Evolutionary conservation across 345 rosid species (phyloP).

Genomic region (Corymbia maculata): DNA sequence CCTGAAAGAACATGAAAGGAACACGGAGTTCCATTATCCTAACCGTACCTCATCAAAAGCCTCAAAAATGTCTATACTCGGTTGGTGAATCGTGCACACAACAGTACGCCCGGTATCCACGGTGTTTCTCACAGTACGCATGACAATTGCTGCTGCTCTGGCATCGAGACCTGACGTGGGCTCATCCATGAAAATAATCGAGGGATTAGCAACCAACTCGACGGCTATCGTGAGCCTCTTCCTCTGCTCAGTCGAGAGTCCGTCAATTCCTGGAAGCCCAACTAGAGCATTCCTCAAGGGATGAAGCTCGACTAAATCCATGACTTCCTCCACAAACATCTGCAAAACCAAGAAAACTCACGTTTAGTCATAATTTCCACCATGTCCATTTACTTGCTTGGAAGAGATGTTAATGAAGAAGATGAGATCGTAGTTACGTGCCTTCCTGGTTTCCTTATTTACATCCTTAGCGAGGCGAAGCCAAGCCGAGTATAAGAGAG

Average conservation of each 20-base stretch:
- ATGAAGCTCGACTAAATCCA: constrained; percentile 15
- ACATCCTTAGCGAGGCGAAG: constrained; percentile 12
- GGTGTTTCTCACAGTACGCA: constrained; percentile 12
- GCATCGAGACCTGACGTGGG: constrained; percentile 17
- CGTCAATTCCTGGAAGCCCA: constrained; percentile 16
- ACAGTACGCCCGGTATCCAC: constrained; percentile 14
- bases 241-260: constrained; percentile 14
- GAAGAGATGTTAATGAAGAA: not conserved
- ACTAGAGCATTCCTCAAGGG: constrained; percentile 11
- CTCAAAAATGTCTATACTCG: constrained; percentile 15
- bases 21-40: no score
- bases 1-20: not conserved
- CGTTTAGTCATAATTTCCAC: not conserved
- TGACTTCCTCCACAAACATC: constrained; percentile 20
- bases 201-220: constrained; percentile 16
- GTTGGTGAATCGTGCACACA: constrained; percentile 16
- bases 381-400: not conserved
- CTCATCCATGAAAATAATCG: constrained; percentile 15
- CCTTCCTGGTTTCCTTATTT: constrained; percentile 3
- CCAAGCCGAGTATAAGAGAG: constrained; percentile 16
- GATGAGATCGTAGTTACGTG: not conserved
- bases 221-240: constrained; percentile 19
- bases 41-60: constrained; percentile 12
- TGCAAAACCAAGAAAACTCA: not conserved
- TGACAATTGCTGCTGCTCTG: constrained; percentile 14